A percentile compares a stretch with the other conserved stretches of the same genome.
Conservation (phyloP, 305 asterid genomes). For the Solanum hybrid region DNA sequence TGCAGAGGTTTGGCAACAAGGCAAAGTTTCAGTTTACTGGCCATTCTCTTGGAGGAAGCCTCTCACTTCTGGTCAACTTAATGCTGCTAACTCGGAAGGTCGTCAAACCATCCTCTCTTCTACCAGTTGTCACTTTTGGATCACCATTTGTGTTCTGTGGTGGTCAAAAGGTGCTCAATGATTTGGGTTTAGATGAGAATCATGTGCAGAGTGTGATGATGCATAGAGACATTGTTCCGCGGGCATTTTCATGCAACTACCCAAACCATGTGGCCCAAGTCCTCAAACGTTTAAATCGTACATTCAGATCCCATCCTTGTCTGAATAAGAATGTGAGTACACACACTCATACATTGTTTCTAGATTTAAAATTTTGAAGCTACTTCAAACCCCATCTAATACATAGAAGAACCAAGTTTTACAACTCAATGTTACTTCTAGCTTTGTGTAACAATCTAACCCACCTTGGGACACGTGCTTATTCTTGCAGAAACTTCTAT, state of each 20-base stretch:
- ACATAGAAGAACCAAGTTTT: not conserved
- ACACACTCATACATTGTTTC: not conserved
- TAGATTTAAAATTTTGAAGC: not conserved
- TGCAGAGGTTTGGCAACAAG: constrained; percentile 42
- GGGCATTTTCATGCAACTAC: constrained; percentile 85
- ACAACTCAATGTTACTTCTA: not conserved
- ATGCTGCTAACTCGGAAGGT: constrained; percentile 57
- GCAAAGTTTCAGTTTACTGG: constrained; percentile 82
- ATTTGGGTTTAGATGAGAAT: constrained; percentile 53
- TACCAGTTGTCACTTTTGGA: constrained; percentile 85
- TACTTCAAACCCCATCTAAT: not conserved
- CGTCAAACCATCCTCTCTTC: constrained; percentile 43
- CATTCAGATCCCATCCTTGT: constrained; percentile 68
- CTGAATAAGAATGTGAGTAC: constrained; percentile 63
- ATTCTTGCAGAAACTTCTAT: constrained; percentile 48
- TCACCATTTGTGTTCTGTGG: constrained; percentile 82
- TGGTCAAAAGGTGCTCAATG: constrained; percentile 52
- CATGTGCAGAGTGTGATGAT: constrained; percentile 69
- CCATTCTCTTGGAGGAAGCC: constrained; percentile 88
- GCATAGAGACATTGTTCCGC: constrained; percentile 80
- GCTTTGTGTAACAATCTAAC: not conserved
- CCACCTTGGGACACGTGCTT: not conserved
- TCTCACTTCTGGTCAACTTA: constrained; percentile 70
- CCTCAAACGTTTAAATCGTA: constrained; percentile 59
- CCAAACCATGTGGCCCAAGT: constrained; percentile 57